These are phyloP conservation scores for Citrus reticulata DNA, from an alignment of 345 rosid genomes.

Conservation along the genomic window DNA sequence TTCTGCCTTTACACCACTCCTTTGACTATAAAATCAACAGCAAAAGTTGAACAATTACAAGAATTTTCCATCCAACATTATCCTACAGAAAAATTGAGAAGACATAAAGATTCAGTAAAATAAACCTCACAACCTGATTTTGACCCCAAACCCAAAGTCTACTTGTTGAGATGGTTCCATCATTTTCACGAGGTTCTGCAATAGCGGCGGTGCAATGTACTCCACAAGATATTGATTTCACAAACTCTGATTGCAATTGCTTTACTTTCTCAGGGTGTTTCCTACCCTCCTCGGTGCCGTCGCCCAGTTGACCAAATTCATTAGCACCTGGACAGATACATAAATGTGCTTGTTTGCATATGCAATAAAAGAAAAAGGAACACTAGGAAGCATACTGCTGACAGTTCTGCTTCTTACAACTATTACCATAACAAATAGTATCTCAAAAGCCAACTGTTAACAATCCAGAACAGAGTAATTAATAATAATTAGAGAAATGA, in stretches of 20 bases:
- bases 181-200: slow-evolving; percentile 74
- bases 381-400: not conserved
- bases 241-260: slow-evolving; percentile 77
- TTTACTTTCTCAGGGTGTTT: slow-evolving; percentile 78
- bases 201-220: slow-evolving; percentile 90
- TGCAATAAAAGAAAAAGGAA: not conserved
- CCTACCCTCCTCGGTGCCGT: slow-evolving; percentile 85
- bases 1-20: not conserved
- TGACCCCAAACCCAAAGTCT: slow-evolving; percentile 99
- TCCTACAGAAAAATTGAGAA: not conserved
- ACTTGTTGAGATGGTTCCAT: slow-evolving; percentile 56
- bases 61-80: not conserved
- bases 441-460: not conserved
- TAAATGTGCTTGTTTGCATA: not conserved
- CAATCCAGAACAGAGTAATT: not conserved
- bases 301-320: slow-evolving; percentile 97
- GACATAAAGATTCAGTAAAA: not conserved
- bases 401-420: not conserved
- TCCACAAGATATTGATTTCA: slow-evolving; percentile 89
- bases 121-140: slow-evolving; percentile 60
- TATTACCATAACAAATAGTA: not conserved
- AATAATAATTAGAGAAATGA: not conserved
- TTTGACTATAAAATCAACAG: not conserved
- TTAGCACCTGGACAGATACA: slow-evolving; percentile 56
- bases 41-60: not conserved